Conservation (phyloP, 768 basidiomycete species). For the Solioccasus polychromus region DNA sequence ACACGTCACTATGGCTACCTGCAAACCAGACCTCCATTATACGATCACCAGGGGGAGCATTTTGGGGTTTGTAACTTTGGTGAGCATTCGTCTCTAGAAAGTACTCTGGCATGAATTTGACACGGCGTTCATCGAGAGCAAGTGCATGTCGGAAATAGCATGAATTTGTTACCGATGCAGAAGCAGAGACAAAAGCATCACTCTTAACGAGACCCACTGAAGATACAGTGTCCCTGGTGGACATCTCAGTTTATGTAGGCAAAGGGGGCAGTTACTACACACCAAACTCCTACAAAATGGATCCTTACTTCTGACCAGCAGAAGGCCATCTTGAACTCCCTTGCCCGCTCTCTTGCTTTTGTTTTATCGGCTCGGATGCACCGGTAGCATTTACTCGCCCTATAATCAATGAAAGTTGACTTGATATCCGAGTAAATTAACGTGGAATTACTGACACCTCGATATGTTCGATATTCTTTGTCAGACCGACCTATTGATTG, state of each 20-base stretch:
- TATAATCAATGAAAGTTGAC: not conserved
- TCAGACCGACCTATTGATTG: not conserved
- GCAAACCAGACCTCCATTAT: conserved; percentile 15
- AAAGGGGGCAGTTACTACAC: not conserved
- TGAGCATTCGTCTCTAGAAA: conserved; percentile 7
- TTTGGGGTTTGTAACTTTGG: not conserved
- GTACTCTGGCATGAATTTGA: conserved; percentile 14
- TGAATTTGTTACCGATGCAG: conserved; percentile 7
- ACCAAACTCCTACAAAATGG: conserved; percentile 38
- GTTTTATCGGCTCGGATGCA: conserved; percentile 26
- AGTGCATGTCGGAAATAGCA: conserved; percentile 16
- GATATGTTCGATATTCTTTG: not conserved
- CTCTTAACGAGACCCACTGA: conserved; percentile 5
- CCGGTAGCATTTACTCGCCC: not conserved
- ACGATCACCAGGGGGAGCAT: not conserved
- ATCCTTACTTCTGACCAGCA: conserved; percentile 23
- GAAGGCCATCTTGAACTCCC: conserved; percentile 28
- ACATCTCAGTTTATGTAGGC: not conserved
- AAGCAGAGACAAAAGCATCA: conserved; percentile 2
- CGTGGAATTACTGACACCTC: conserved; percentile 1
- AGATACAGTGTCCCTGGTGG: conserved; percentile 13
- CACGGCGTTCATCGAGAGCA: conserved; percentile 13
- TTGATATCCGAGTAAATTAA: not conserved
- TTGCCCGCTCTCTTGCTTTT: conserved; percentile 6
- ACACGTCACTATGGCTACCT: conserved; percentile 10